Percentiles rank a stretch among this genome's conserved stretches.
Conservation (phyloP, 177 flowering plant genomes). For the Vitis hybrid region DNA sequence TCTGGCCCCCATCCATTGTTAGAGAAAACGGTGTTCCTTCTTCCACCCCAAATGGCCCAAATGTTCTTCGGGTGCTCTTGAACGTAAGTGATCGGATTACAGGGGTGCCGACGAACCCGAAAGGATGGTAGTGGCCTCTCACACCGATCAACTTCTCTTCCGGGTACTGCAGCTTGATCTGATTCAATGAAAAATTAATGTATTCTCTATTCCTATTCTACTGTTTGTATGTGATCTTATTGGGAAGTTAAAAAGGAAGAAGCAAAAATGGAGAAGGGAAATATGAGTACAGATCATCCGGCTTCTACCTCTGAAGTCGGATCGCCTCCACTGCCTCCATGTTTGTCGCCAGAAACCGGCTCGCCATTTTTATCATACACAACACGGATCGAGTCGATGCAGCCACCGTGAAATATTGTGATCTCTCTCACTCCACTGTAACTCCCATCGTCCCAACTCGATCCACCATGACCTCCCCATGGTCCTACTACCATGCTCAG, state of each 20-base stretch:
- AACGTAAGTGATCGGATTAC: conserved; percentile 62
- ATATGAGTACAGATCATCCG: neutral
- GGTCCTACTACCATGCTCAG: conserved; percentile 42
- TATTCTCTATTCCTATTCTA: neutral
- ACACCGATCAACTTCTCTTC: conserved; percentile 51
- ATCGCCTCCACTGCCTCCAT: conserved; percentile 66
- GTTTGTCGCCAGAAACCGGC: conserved; percentile 42
- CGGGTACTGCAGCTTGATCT: conserved; percentile 62
- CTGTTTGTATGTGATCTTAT: no score
- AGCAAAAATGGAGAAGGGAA: neutral
- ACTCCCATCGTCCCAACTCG: conserved; percentile 65
- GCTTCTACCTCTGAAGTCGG: conserved; percentile 32
- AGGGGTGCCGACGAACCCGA: conserved; percentile 43
- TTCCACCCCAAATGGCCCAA: conserved; percentile 67
- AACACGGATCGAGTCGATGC: conserved; percentile 61
- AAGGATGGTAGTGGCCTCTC: conserved; percentile 53
- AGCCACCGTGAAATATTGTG: conserved; percentile 37
- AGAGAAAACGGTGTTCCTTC: conserved; percentile 67
- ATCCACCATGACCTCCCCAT: conserved; percentile 73
- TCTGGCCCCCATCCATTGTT: conserved; percentile 49
- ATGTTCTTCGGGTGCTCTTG: conserved; percentile 51
- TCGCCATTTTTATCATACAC: conserved; percentile 59
- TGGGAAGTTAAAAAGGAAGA: neutral
- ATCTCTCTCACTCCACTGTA: conserved; percentile 59
- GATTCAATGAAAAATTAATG: neutral